Percentiles rank a stretch among this genome's conserved stretches.
phyloP scores from a whole-genome alignment of 2,329 filamentous ascomycete species.

The Scedosporium boydii region DNA sequence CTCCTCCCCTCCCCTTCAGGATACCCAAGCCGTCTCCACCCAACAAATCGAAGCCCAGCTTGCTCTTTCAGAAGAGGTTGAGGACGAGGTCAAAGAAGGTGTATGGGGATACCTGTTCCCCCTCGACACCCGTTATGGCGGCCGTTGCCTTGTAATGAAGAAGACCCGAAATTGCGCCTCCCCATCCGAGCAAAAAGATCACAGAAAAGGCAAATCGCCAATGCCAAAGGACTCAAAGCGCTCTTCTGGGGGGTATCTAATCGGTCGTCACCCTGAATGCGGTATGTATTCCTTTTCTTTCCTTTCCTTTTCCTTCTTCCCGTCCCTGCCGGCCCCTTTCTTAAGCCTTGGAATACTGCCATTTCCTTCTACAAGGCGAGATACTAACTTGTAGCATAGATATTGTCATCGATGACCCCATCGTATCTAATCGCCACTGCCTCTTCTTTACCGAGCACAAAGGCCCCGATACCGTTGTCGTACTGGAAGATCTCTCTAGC shows the following conservation, averaged over 20 bases:
- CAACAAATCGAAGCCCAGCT: slow-evolving; percentile 69
- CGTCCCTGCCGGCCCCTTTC: background rate
- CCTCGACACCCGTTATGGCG: slow-evolving; percentile 58
- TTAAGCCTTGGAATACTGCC: background rate
- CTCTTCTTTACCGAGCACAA: slow-evolving; percentile 56
- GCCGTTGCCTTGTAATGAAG: slow-evolving; percentile 61
- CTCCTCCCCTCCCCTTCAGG: slow-evolving; percentile 53
- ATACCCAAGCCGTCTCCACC: slow-evolving; percentile 46
- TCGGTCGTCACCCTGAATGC: slow-evolving; percentile 90
- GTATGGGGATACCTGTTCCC: slow-evolving; percentile 96
- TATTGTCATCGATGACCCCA: slow-evolving; percentile 63
- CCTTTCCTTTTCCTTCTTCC: background rate
- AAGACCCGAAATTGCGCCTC: slow-evolving; percentile 60
- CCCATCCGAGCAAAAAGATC: background rate
- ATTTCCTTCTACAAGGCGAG: background rate
- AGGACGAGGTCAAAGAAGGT: slow-evolving; percentile 73
- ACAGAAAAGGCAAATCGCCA: background rate
- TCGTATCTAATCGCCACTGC: slow-evolving; percentile 81
- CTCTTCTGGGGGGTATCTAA: slow-evolving; percentile 73
- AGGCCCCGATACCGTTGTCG: slow-evolving; percentile 51
- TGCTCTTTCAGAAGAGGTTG: slow-evolving; percentile 61
- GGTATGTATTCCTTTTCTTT: slow-evolving; percentile 44
- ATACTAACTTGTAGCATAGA: slow-evolving; percentile 28
- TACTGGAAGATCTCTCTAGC: slow-evolving; percentile 87
- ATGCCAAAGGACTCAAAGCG: slow-evolving; percentile 23